Percentiles rank a stretch among this genome's conserved stretches.
Conservation (phyloP, 2,329 filamentous ascomycete genomes). For the Fusarium citri region DNA sequence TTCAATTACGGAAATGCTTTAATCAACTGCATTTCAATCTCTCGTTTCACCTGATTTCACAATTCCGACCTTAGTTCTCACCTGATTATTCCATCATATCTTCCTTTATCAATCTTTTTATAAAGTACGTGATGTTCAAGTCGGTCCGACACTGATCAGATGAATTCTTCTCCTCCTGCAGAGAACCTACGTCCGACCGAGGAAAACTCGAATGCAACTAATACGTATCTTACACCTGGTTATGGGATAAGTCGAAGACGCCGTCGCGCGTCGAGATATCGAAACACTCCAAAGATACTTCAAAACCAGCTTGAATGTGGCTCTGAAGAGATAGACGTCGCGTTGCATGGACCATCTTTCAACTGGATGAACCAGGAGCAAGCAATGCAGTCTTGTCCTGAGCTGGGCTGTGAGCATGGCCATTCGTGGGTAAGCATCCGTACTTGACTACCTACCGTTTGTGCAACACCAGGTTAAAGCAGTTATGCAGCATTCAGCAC, state of each 20-base stretch:
- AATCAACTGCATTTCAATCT: background rate
- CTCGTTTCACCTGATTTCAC: conserved; percentile 13
- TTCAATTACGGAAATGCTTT: background rate
- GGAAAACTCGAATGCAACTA: background rate
- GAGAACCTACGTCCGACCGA: background rate
- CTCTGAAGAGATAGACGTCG: conserved; percentile 21
- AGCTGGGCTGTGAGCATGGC: conserved; percentile 9
- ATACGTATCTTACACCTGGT: conserved; percentile 4
- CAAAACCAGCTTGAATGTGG: background rate
- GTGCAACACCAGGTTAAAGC: background rate
- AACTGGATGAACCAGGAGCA: conserved; percentile 6
- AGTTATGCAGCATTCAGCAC: conserved; percentile 20
- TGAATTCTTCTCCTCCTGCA: conserved; percentile 14
- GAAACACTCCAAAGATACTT: background rate
- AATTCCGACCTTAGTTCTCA: conserved; percentile 6
- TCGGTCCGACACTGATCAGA: conserved; percentile 5
- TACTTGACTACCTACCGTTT: background rate
- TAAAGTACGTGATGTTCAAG: background rate
- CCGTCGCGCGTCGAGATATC: conserved; percentile 2
- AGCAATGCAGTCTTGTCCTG: conserved; percentile 36
- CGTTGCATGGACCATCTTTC: conserved; percentile 7
- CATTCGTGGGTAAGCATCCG: conserved; percentile 4
- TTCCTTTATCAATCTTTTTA: background rate
- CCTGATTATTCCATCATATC: conserved; percentile 3
- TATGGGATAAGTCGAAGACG: background rate